Base-by-base conservation (phyloP, 129 eudicot genomes). In the Gnaphalium uliginosum region DNA sequence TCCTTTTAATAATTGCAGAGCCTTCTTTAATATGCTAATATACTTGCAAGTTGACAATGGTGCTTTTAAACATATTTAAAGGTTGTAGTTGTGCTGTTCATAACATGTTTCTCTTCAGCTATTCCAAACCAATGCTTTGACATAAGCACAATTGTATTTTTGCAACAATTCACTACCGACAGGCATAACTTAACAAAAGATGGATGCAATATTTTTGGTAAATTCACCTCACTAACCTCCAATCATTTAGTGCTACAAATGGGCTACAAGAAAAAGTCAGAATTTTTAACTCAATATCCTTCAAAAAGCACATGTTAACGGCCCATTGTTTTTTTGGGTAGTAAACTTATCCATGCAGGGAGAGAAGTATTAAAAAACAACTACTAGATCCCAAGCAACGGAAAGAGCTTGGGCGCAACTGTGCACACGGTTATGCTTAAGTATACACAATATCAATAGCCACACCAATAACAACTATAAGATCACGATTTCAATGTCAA, bases 121-220 rank as follows among this genome's bases (percentile, higher is more conserved):
- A 15, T 61, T 58, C 24, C 57, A 57, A 73, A 35, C 35, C 68
- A 35, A 7, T 23, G 46, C 58, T 73, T 73, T 73, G 24, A 23
- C 15, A 37, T 37, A 73, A 73, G 17, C 46, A 14, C 25, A 74
- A 57, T 60, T 63, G 71, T 27, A 46, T 27, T 27, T 41, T n/a
- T 5, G 48, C 21, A 63, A 25, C n/a, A 27, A 25, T 5, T 29
- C 78, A 27, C 78, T 19, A 29, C n/a, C 46, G 11, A 23, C 62
- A 46, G 29, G 10, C 46, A 39, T 26, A 25, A 64, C 53, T 74
- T 41, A 74, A 27, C 30, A 61, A 69, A 74, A 73, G 24, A 61
- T 11, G 48, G 66, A 35, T 2, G 25, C 18, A 24, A 2, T 15
- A 73, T 37, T 59, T 35, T 69, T 6, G 57, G 61, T 46, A 62